Evolutionary conservation across 768 basidiomycete species (phyloP).

Genomic region (Scleroderma bovista): DNA sequence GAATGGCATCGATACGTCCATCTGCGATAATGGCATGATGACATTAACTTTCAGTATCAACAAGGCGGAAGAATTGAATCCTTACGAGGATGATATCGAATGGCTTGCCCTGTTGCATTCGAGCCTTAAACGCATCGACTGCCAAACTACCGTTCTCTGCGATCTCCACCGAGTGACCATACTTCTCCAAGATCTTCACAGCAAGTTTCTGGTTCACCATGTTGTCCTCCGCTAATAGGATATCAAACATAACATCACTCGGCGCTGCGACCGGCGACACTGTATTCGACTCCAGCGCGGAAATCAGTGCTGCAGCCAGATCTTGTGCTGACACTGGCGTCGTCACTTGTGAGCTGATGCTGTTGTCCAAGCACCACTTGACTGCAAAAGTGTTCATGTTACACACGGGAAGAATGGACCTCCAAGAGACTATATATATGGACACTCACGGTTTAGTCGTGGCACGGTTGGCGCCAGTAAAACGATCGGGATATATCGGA

Average conservation of each 20-base stretch:
- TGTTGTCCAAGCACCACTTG: constrained; percentile 96
- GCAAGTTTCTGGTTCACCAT: constrained; percentile 94
- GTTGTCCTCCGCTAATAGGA: constrained; percentile 96
- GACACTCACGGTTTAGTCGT: constrained; percentile 61
- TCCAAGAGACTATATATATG: constrained; percentile 5
- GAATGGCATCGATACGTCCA: constrained; percentile 98
- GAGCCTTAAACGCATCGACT: constrained; percentile 83
- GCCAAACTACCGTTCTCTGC: constrained; percentile 96
- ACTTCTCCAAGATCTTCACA: constrained; percentile 93
- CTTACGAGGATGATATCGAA: constrained; percentile 91
- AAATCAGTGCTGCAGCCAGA: constrained; percentile 85
- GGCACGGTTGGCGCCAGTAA: constrained; percentile 78
- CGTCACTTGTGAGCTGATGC: constrained; percentile 91
- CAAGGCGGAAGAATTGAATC: constrained; percentile 8
- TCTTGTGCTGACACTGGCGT: constrained; percentile 87
- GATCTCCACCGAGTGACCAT: constrained; percentile 92
- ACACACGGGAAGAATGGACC: not conserved
- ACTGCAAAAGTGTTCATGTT: constrained; percentile 38
- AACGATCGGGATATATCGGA: constrained; percentile 95
- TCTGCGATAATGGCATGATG: too few relatives aligned
- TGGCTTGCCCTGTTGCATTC: constrained; percentile 62
- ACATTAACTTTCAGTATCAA: not conserved
- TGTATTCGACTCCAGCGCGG: constrained; percentile 92
- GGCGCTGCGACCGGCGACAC: constrained; percentile 82
- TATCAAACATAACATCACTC: constrained; percentile 84